Conservation (phyloP, 1,284 basidiomycete genomes). For the Cryptococcus maquisensis region DNA sequence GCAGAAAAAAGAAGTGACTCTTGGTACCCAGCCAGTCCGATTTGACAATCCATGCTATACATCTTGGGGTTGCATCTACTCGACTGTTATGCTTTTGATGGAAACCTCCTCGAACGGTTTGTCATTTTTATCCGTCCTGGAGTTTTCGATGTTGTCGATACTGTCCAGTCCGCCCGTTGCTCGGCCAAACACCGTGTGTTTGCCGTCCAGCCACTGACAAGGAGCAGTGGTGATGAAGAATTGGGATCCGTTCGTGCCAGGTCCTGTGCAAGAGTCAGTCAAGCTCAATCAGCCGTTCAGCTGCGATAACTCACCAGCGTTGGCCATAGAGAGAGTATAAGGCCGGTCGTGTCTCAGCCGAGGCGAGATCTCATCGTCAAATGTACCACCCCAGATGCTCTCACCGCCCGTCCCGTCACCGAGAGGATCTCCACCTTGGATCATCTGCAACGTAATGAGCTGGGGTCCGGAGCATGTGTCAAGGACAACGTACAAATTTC, state of each 20-base stretch:
- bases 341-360: slow-evolving; percentile 90
- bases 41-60: neutral
- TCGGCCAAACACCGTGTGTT: slow-evolving; percentile 58
- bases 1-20: neutral
- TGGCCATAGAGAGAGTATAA: slow-evolving; percentile 99
- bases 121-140: slow-evolving; percentile 68
- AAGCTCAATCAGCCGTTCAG: neutral
- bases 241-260: slow-evolving; percentile 81
- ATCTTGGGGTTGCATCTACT: slow-evolving; percentile 2
- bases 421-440: slow-evolving; percentile 95
- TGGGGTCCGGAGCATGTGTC: neutral
- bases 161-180: slow-evolving; percentile 55
- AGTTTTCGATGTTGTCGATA: slow-evolving; percentile 58
- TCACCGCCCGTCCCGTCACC: slow-evolving; percentile 91
- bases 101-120: slow-evolving; percentile 88
- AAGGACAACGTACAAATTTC: slow-evolving; percentile 68
- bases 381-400: slow-evolving; percentile 89
- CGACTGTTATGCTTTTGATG: slow-evolving; percentile 51
- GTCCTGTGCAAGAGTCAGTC: slow-evolving; percentile 58
- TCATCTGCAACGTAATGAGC: slow-evolving; percentile 58
- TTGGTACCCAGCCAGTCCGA: neutral
- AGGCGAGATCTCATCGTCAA: slow-evolving; percentile 92
- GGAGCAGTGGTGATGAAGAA: slow-evolving; percentile 98
- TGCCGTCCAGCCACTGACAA: slow-evolving; percentile 77
- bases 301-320: slow-evolving; percentile 49